These are phyloP conservation scores for Harringtonia lauricola DNA, from an alignment of 2,329 filamentous ascomycete genomes.

Conservation along the genomic window DNA sequence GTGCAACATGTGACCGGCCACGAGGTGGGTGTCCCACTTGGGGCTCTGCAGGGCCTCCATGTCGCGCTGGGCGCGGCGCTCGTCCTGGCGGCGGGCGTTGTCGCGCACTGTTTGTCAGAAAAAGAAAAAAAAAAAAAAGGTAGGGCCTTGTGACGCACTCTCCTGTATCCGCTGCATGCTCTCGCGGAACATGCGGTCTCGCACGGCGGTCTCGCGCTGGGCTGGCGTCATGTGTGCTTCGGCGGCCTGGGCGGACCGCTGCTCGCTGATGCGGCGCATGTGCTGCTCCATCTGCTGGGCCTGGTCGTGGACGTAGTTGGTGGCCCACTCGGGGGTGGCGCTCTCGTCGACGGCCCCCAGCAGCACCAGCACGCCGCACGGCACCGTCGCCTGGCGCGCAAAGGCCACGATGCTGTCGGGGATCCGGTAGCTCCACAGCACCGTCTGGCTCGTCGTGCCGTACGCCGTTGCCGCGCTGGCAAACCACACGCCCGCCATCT, in stretches of 20 bases:
- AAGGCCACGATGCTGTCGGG: constrained; percentile 40
- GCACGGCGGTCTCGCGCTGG: constrained; percentile 27
- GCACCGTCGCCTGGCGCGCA: constrained; percentile 39
- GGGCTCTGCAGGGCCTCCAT: constrained; percentile 42
- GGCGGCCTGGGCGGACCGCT: constrained; percentile 27
- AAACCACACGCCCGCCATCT: constrained; percentile 41
- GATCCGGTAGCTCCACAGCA: constrained; percentile 51
- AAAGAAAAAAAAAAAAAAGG: too few relatives aligned
- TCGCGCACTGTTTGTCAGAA: constrained; percentile 36
- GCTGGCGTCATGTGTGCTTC: constrained; percentile 32
- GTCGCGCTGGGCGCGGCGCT: constrained; percentile 32
- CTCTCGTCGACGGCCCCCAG: constrained; percentile 36
- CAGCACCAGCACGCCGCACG: constrained; percentile 48
- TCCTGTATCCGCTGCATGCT: constrained; percentile 33
- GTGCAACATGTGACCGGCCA: constrained; percentile 30
- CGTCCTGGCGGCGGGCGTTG: constrained; percentile 22
- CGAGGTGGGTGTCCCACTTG: constrained; percentile 36
- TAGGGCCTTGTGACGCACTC: too few relatives aligned
- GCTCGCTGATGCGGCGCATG: constrained; percentile 26
- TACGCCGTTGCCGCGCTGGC: constrained; percentile 44
- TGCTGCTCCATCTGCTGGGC: constrained; percentile 25
- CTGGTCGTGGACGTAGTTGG: constrained; percentile 23
- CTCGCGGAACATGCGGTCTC: constrained; percentile 30
- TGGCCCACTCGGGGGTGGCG: constrained; percentile 44
- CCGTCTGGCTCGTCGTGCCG: constrained; percentile 39